Base-by-base conservation (phyloP, 345 rosid species). In the Mercurialis annua region DNA sequence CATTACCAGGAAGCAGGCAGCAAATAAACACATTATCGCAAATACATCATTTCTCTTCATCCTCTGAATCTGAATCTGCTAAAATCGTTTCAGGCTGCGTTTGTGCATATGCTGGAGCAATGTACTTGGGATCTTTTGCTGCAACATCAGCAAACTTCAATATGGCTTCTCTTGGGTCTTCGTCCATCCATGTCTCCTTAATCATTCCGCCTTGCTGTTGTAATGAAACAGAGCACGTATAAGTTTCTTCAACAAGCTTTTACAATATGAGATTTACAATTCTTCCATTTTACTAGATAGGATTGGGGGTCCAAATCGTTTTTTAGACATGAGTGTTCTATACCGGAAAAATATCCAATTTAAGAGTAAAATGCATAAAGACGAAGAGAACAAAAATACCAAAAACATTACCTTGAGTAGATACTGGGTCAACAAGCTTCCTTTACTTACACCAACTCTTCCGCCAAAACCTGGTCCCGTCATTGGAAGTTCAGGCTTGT, bases 141-240 rank as follows among this genome's bases (percentile, higher is more conserved):
- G 99, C 99, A 65, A 60, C 98, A 9, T 94, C 98, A 67, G 99
- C 98, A 57, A 83, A 86, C 76, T 91, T 94, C 73, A 91, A 73
- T 67, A 94, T 94, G 23, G 99, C 99, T 81, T 91, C 99, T 74
- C 99, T 86, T 49, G 98, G 98, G 82, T 94, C 99, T 83, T 91
- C 98, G 33, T 94, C 98, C 98, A 94, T 94, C 99, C 99, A 94
- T 40, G 98, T 94, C 82, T 91, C 99, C 81, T 94, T 94, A 71
- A 94, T 86, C 99, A 94, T 83, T 66, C 99, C 99, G 49, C 99
- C 98, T 94, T 94, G 97, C 98, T 94, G 97, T 97, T 94, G 90
- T 79, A 82, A 84, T 48, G 8, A 33, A 40, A 68, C 18, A 17
- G 52, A 64, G 43, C 44, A 65, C 3, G 31, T 30, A 29, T 67